A percentile compares a stretch with the other conserved stretches of the same genome.
Conservation (phyloP, 2,329 filamentous ascomycete species). For the Fusarium equiseti region DNA sequence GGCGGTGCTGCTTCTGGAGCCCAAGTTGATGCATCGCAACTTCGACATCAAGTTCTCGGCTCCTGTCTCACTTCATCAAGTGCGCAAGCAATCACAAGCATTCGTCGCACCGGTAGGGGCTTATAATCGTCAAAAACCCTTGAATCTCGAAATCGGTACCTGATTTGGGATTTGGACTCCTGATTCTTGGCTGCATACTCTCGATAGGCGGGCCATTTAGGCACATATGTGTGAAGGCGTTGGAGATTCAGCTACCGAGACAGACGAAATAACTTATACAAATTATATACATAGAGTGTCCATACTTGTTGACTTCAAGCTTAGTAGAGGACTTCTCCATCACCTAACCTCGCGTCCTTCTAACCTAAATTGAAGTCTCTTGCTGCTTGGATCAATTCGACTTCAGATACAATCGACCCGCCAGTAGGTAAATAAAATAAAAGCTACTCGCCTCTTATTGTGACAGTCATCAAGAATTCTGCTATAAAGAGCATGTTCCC, state of each 20-base stretch:
- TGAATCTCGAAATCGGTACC: slow-evolving; percentile 3
- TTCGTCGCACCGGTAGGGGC: background rate
- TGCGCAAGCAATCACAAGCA: rapidly evolving
- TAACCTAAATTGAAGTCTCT: background rate
- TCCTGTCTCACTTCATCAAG: rapidly evolving
- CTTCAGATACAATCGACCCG: background rate
- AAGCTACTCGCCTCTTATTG: background rate
- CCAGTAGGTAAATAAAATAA: background rate
- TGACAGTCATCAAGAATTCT: background rate
- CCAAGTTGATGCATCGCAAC: background rate
- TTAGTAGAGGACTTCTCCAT: background rate
- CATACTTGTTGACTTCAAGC: rapidly evolving
- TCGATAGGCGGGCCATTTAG: background rate
- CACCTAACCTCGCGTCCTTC: background rate
- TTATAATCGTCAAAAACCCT: background rate
- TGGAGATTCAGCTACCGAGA: background rate
- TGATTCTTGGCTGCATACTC: slow-evolving; percentile 28
- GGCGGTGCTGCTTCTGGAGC: no score
- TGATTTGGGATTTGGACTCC: slow-evolving; percentile 14
- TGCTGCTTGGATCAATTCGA: background rate
- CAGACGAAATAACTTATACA: rapidly evolving
- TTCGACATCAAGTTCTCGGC: background rate
- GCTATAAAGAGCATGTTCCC: background rate
- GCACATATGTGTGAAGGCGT: background rate
- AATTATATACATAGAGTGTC: rapidly evolving